Base-by-base conservation (phyloP, 2,329 filamentous ascomycete genomes). In the Cytospora piceae region DNA sequence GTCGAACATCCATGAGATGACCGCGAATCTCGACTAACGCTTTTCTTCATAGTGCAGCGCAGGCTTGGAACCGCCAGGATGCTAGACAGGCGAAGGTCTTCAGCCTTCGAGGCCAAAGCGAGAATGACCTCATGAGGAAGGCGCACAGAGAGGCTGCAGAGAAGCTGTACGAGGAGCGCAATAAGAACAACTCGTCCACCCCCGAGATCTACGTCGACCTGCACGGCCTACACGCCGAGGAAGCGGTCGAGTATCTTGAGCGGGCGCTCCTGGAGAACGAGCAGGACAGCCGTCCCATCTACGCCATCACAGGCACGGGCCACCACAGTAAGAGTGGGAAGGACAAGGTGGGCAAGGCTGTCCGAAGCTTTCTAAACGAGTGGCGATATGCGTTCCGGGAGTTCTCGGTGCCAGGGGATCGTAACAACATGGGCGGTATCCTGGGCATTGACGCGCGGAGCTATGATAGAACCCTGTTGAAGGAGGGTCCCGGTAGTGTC, bases 321-420 rank as follows among this genome's bases (percentile, higher is more conserved):
- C 94, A 98, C 74, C 95, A 99, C 79, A 96, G 92, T 76, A 98
- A 98, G 82, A 97, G 97, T 74, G 94, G 95, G 73, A 98, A 98
- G 77, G 95, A 99, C 78, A 99, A 99, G 79, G 92, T 99, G 42
- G 94, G 94, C 74, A 97, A 96, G 79, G 93, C 94, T 1, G 89
- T 98, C 68, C 90, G 95, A 63, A 88, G 86, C 70, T 98, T 96
- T 80, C 81, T 99, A 63, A 96, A 94, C 74, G 94, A 98, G 76
- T 97, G 94, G 93, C 88, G 92, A 69, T 99, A 97, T 75, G 91
- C 92, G 0, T 99, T 94, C 79, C 90, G 94, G 63, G 95, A 99
- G 78, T 99, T 99, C 78, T 95, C 91, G 46, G 94, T 97, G 12
- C 93, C 94, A 2, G 94, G 94, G n/a, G 95, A 98, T 77, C 87